These are phyloP conservation scores for Diaporthe helianthi DNA, from an alignment of 2,329 filamentous ascomycete species.

Conservation along the genomic window DNA sequence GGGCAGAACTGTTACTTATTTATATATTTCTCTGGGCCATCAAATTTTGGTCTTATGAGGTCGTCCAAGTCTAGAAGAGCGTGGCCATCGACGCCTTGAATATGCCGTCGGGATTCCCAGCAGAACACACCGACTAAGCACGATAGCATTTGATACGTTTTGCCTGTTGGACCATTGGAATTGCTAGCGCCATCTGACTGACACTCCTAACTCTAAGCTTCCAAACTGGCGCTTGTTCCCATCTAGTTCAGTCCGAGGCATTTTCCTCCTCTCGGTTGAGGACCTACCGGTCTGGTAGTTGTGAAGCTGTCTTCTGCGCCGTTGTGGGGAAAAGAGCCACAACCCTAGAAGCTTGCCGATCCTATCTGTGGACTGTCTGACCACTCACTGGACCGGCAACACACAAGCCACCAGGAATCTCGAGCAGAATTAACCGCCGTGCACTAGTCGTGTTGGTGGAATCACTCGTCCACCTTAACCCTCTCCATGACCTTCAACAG, in stretches of 20 bases:
- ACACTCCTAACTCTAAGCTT: not conserved
- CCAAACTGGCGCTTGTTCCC: not conserved
- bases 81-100: not conserved
- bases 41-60: not conserved
- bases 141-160: not conserved
- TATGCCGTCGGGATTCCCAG: not conserved
- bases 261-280: not conserved
- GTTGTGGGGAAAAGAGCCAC: not conserved
- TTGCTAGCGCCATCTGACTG: not conserved
- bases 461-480: constrained; percentile 20
- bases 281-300: not conserved
- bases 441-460: no score
- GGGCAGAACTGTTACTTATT: not conserved
- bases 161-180: not conserved
- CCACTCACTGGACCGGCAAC: not conserved
- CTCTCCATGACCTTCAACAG: constrained; percentile 30
- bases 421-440: not conserved
- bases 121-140: not conserved
- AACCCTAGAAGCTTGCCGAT: not conserved
- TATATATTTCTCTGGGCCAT: not conserved
- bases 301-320: not conserved
- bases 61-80: not conserved
- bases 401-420: not conserved
- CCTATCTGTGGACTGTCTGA: not conserved
- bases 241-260: not conserved